Percentiles rank a stretch among this genome's conserved stretches.
Conservation (phyloP, 768 basidiomycete species). For the Boletus bicolor region DNA sequence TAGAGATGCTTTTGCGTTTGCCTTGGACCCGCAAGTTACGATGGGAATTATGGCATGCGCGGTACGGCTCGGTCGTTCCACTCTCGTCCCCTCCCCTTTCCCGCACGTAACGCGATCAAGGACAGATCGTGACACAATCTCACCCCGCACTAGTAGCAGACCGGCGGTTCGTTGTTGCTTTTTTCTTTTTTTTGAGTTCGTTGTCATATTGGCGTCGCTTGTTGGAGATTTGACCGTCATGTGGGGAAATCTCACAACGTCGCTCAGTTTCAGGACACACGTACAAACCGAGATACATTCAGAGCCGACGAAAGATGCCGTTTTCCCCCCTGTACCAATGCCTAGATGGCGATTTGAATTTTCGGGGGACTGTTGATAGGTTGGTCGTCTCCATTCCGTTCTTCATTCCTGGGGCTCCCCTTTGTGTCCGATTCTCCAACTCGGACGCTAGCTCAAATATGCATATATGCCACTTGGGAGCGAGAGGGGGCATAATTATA, state of each 20-base stretch:
- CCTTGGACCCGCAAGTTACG: constrained; percentile 2
- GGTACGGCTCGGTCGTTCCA: not conserved
- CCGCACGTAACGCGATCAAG: constrained; percentile 5
- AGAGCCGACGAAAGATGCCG: constrained; percentile 6
- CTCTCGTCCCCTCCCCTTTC: not conserved
- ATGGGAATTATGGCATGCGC: constrained; percentile 12
- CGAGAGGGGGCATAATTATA: not conserved
- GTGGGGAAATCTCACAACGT: not conserved
- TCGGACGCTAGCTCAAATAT: not conserved
- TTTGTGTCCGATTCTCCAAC: not conserved
- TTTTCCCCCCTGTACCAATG: not conserved
- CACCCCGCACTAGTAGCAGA: not conserved
- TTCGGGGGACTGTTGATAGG: not conserved
- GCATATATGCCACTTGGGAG: not conserved
- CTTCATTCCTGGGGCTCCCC: constrained; percentile 10
- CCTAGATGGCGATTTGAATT: not conserved
- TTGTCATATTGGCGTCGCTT: constrained; percentile 3
- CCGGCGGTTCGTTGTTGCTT: constrained; percentile 5
- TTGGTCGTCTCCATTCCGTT: not conserved
- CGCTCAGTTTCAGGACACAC: not conserved
- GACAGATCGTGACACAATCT: not conserved
- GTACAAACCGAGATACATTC: not conserved
- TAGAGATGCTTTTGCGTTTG: constrained; percentile 2
- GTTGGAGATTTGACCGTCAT: not conserved
- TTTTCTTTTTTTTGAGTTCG: not conserved